phyloP scores from a whole-genome alignment of 108 stramenopile species.

The Nitzschia palea region DNA sequence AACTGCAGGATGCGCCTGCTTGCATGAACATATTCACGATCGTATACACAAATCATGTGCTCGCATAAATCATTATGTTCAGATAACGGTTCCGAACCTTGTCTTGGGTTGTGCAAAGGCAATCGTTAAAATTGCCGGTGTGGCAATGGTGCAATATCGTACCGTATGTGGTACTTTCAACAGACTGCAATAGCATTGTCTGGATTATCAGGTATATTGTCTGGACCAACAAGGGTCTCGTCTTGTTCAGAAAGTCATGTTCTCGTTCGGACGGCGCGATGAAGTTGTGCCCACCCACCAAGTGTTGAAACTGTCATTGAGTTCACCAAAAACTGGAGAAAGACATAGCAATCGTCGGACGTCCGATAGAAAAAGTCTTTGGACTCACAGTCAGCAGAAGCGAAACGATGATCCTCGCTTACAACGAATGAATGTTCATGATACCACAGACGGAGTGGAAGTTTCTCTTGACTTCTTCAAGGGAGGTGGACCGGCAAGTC shows the following conservation, averaged over 20 bases:
- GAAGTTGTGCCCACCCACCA: conserved; percentile 10
- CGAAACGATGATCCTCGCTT: conserved; percentile 4
- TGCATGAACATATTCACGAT: too few relatives aligned
- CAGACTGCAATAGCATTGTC: too few relatives aligned
- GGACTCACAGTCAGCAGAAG: background rate
- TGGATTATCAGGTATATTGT: too few relatives aligned
- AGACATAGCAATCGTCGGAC: background rate
- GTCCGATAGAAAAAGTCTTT: background rate
- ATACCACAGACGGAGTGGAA: conserved; percentile 18
- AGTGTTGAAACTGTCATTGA: conserved; percentile 9
- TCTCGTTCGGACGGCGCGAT: conserved; percentile 13
- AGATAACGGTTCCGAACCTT: too few relatives aligned
- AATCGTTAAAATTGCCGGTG: too few relatives aligned
- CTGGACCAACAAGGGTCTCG: too few relatives aligned
- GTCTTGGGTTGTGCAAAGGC: too few relatives aligned
- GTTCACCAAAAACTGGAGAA: background rate
- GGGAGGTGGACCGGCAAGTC: conserved; percentile 17
- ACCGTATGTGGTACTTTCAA: too few relatives aligned
- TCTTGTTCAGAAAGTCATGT: background rate
- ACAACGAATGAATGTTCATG: conserved; percentile 8
- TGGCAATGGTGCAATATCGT: too few relatives aligned
- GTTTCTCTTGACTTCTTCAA: conserved; percentile 10
- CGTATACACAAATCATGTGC: too few relatives aligned
- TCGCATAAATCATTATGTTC: too few relatives aligned
- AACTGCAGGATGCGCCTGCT: too few relatives aligned